A percentile compares a stretch with the other conserved stretches of the same genome.
Conservation (phyloP, 306 rosid genomes). For the Prosopis cineraria region DNA sequence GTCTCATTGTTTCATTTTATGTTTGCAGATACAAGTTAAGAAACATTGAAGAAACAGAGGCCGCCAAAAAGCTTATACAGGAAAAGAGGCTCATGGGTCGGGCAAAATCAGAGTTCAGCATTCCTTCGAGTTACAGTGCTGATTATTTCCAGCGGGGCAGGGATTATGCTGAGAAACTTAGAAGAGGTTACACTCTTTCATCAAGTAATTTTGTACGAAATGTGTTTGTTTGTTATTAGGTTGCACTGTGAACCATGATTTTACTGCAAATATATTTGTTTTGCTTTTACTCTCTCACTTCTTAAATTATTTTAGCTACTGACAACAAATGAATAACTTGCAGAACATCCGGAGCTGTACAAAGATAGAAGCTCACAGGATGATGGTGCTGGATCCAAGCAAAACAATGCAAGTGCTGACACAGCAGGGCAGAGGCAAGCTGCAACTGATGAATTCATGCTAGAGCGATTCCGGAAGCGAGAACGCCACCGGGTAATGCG, state of each 20-base stretch:
- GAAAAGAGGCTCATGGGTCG: constrained; percentile 90
- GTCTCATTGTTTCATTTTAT: constrained; percentile 21
- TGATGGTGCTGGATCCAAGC: constrained; percentile 61
- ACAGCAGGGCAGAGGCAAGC: constrained; percentile 85
- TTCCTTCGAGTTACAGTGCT: constrained; percentile 93
- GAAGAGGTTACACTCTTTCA: constrained; percentile 65
- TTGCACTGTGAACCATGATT: constrained; percentile 25
- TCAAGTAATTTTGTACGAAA: background rate
- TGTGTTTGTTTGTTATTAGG: constrained; percentile 8
- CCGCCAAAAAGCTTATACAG: constrained; percentile 92
- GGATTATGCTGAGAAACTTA: constrained; percentile 97
- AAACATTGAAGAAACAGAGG: constrained; percentile 98
- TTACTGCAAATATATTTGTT: constrained; percentile 12
- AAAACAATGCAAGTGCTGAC: constrained; percentile 57
- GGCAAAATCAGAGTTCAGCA: constrained; percentile 78
- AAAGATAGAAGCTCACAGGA: constrained; percentile 71
- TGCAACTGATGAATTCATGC: constrained; percentile 92
- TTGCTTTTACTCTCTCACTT: constrained; percentile 4
- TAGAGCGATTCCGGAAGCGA: constrained; percentile 93
- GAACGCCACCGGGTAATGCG: constrained; percentile 93
- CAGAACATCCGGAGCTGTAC: constrained; percentile 98
- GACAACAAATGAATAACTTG: constrained; percentile 32
- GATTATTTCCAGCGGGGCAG: constrained; percentile 98
- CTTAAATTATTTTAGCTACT: constrained; percentile 27
- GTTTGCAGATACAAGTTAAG: constrained; percentile 76